A percentile compares a stretch with the other conserved stretches of the same genome.
These are phyloP conservation scores for Lentinula aciculospora DNA, from an alignment of 768 basidiomycete species.

Conservation along the genomic window DNA sequence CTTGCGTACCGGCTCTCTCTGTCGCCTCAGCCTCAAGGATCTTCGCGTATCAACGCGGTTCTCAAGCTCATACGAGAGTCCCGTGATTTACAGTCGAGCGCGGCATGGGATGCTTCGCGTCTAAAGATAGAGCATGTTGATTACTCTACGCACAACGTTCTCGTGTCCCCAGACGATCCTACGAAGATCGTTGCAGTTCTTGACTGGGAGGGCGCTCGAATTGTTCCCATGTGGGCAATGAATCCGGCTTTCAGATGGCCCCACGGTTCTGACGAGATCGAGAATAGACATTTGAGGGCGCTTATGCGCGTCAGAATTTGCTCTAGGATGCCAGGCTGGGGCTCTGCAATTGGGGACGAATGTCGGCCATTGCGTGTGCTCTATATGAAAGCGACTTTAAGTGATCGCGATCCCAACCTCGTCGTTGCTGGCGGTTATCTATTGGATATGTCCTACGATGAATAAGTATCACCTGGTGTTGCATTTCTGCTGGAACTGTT, in stretches of 20 bases:
- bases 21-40: neutral
- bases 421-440: neutral
- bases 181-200: neutral
- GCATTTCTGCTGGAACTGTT: no score
- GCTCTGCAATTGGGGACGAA: neutral
- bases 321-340: slow-evolving; percentile 1
- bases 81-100: neutral
- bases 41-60: neutral
- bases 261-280: neutral
- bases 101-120: neutral
- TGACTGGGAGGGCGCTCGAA: slow-evolving; percentile 6
- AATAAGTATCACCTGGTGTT: no score
- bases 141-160: slow-evolving; percentile 4
- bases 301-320: slow-evolving; percentile 3
- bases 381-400: neutral
- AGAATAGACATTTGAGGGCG: neutral
- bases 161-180: neutral
- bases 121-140: slow-evolving; percentile 3
- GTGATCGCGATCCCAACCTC: slow-evolving; percentile 2
- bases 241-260: slow-evolving; percentile 6
- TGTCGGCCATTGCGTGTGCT: neutral
- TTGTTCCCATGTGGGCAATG: slow-evolving; percentile 8
- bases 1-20: slow-evolving; percentile 8
- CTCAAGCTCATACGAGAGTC: neutral
- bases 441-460: neutral